Evolutionary conservation across 2,329 filamentous ascomycete species (phyloP).

Genomic region (Colletotrichum acutatum): DNA sequence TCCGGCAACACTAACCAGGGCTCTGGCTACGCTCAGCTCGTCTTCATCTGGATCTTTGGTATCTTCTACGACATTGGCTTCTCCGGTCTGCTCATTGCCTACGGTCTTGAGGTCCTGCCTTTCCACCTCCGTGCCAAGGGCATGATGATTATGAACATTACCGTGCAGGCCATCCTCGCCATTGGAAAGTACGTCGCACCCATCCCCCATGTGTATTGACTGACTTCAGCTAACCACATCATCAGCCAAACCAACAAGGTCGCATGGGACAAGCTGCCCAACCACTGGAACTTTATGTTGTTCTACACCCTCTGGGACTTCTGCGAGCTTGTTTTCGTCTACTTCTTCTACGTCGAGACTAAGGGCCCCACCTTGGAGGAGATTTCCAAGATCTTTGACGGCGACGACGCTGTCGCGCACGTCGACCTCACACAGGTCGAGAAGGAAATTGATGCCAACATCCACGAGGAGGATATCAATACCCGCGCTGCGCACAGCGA

Average conservation of each 20-base stretch:
- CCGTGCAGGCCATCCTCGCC: constrained; percentile 69
- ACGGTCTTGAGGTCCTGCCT: constrained; percentile 68
- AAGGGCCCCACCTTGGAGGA: constrained; percentile 78
- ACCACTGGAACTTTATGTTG: constrained; percentile 74
- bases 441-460: constrained; percentile 58
- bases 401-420: constrained; percentile 66
- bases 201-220: not conserved
- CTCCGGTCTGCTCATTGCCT: constrained; percentile 67
- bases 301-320: constrained; percentile 74
- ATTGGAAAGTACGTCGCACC: constrained; percentile 64
- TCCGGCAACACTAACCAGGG: constrained; percentile 53
- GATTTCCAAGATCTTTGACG: constrained; percentile 77
- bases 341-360: constrained; percentile 76
- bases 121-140: constrained; percentile 68
- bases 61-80: constrained; percentile 71
- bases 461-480: constrained; percentile 49
- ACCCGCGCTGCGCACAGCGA: constrained; percentile 31
- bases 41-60: constrained; percentile 69
- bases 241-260: constrained; percentile 71
- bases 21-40: constrained; percentile 65
- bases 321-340: constrained; percentile 70
- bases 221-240: not conserved
- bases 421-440: constrained; percentile 66
- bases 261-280: constrained; percentile 68
- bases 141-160: constrained; percentile 74